These are phyloP conservation scores for Bonia amplexicaulis DNA, from an alignment of 176 grass and related monocot species.

Conservation along the genomic window DNA sequence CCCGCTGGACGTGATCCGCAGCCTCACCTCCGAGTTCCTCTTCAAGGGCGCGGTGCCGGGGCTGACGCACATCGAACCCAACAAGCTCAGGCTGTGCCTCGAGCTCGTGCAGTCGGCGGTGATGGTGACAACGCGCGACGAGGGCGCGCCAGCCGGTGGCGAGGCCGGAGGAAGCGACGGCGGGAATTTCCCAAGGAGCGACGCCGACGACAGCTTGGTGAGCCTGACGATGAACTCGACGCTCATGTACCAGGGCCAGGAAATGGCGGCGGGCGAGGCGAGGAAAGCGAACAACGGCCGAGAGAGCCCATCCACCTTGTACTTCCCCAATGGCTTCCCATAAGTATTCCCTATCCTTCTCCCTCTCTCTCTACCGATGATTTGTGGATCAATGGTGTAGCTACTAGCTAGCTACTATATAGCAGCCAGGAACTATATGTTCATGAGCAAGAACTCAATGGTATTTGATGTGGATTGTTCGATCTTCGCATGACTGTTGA, in stretches of 20 bases:
- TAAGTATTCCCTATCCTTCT: neutral
- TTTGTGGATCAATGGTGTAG: conserved; percentile 7
- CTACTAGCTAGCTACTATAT: conserved; percentile 24
- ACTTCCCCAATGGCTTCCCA: conserved; percentile 68
- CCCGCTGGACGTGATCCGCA: conserved; percentile 78
- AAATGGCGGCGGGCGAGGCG: conserved; percentile 41
- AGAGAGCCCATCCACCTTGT: conserved; percentile 53
- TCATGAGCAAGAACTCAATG: neutral
- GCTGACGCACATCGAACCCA: conserved; percentile 85
- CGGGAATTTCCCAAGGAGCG: conserved; percentile 16
- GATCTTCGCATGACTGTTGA: conserved; percentile 6
- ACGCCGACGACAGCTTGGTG: conserved; percentile 73
- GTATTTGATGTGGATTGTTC: conserved; percentile 41
- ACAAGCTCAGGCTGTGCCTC: conserved; percentile 92
- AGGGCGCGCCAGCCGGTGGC: conserved; percentile 25
- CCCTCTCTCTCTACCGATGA: neutral
- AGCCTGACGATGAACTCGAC: conserved; percentile 83
- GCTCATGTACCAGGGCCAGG: conserved; percentile 68
- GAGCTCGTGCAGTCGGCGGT: conserved; percentile 94
- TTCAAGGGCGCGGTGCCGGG: conserved; percentile 95
- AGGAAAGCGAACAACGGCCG: conserved; percentile 51
- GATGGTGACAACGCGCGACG: conserved; percentile 80
- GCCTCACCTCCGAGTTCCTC: conserved; percentile 96
- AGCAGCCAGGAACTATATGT: neutral
- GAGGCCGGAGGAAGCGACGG: conserved; percentile 31